These are phyloP conservation scores for Alternaria triticimaculans DNA, from an alignment of 2,329 filamentous ascomycete genomes.

Conservation along the genomic window DNA sequence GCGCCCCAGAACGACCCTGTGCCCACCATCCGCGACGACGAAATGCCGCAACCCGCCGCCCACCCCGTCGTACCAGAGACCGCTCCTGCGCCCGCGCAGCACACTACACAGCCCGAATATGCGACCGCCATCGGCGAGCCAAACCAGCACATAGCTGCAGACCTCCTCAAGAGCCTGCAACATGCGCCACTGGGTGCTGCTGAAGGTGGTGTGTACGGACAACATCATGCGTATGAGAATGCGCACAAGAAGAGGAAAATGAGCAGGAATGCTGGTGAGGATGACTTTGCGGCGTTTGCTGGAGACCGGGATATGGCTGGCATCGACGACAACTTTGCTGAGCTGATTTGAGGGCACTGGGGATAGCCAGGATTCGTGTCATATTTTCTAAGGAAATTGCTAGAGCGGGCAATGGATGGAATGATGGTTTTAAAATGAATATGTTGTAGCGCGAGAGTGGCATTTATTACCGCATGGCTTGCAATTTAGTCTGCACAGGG, in stretches of 20 bases:
- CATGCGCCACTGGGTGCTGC: conserved; percentile 32
- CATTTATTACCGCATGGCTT: not conserved
- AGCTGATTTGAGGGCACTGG: conserved; percentile 50
- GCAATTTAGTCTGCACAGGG: not conserved
- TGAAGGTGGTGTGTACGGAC: conserved; percentile 31
- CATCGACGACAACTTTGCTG: conserved; percentile 67
- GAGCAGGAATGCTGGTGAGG: conserved; percentile 40
- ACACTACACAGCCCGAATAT: conserved; percentile 24
- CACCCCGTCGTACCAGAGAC: conserved; percentile 36
- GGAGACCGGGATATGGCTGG: conserved; percentile 61
- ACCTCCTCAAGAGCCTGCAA: conserved; percentile 41
- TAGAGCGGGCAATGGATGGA: not conserved
- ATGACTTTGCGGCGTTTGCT: conserved; percentile 49
- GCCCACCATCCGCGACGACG: conserved; percentile 36
- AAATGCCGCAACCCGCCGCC: conserved; percentile 33
- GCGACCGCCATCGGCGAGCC: conserved; percentile 32
- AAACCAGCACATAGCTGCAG: conserved; percentile 30
- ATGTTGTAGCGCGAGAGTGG: not conserved
- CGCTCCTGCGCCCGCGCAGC: conserved; percentile 28
- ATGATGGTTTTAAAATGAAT: not conserved
- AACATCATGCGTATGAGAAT: conserved; percentile 27
- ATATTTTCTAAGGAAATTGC: too few species aligned
- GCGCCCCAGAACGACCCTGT: conserved; percentile 18
- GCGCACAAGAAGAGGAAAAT: conserved; percentile 49
- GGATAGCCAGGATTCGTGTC: not conserved